Conservation (phyloP, 2,329 filamentous ascomycete species). For the Dothistroma pini region DNA sequence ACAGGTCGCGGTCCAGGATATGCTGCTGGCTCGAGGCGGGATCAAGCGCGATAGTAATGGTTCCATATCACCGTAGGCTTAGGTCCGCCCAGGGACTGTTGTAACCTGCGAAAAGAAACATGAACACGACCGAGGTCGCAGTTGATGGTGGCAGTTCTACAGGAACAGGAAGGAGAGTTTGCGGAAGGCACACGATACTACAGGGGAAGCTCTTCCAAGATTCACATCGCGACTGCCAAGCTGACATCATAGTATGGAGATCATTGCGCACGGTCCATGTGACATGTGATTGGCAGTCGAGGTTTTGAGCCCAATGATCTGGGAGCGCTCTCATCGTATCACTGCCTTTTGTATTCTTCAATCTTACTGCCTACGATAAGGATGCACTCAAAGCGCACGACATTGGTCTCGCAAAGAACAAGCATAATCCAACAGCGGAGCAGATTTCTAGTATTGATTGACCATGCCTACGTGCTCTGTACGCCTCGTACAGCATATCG, state of each 20-base stretch:
- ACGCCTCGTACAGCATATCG: too few species aligned
- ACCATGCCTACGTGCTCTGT: too few species aligned
- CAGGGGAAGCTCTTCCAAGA: background rate
- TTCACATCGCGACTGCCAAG: background rate
- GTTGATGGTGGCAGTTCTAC: background rate
- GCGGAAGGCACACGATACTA: background rate
- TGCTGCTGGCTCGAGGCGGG: conserved; percentile 18
- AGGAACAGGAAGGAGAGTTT: background rate
- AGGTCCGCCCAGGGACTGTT: background rate
- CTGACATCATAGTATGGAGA: background rate
- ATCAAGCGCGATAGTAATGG: conserved; percentile 28
- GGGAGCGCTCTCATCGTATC: too few species aligned
- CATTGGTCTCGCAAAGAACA: too few species aligned
- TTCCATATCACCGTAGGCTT: conserved; percentile 22
- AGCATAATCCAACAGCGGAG: too few species aligned
- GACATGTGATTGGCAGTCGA: background rate
- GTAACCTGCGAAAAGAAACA: background rate
- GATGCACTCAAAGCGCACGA: too few species aligned
- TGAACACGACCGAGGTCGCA: background rate
- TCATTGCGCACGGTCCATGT: background rate
- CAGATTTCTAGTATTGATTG: too few species aligned
- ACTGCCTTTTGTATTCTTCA: too few species aligned
- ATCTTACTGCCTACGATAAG: too few species aligned
- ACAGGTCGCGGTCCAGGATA: conserved; percentile 9
- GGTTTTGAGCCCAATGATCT: too few species aligned